Percentiles rank a stretch among this genome's conserved stretches.
These are phyloP conservation scores for Fomitopsis serialis DNA, from an alignment of 768 basidiomycete genomes.

Conservation along the genomic window DNA sequence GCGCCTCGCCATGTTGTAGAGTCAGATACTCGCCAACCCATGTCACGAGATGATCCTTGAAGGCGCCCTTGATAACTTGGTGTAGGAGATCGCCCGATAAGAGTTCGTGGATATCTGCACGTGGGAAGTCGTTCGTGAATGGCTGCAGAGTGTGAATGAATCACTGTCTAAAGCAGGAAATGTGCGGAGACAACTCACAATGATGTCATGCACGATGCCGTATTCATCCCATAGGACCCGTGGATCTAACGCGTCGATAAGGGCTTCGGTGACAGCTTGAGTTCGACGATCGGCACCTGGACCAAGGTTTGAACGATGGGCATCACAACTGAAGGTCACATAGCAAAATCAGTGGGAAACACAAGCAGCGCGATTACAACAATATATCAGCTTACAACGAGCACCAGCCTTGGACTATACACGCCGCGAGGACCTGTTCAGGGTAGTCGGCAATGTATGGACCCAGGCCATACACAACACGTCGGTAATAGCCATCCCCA, in stretches of 20 bases:
- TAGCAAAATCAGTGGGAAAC: too few species aligned
- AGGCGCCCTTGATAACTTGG: slow-evolving; percentile 28
- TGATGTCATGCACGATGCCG: too few species aligned
- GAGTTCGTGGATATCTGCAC: slow-evolving; percentile 27
- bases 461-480: slow-evolving; percentile 22
- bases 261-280: too few species aligned
- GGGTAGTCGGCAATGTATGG: slow-evolving; percentile 29
- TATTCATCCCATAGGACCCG: neutral
- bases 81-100: slow-evolving; percentile 26
- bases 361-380: too few species aligned
- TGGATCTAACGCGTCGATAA: neutral
- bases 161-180: too few species aligned
- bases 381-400: too few species aligned
- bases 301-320: too few species aligned
- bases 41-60: slow-evolving; percentile 30
- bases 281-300: too few species aligned
- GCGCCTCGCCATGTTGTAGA: neutral
- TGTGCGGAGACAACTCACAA: too few species aligned
- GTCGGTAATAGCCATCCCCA: slow-evolving; percentile 22
- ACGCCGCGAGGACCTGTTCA: slow-evolving; percentile 21
- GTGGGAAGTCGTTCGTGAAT: slow-evolving; percentile 28
- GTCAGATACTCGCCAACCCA: slow-evolving; percentile 28
- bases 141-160: slow-evolving; percentile 19
- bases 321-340: too few species aligned
- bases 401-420: slow-evolving; percentile 17